These are phyloP conservation scores for Marasmius fiardii DNA, from an alignment of 1,284 basidiomycete species.

Conservation along the genomic window DNA sequence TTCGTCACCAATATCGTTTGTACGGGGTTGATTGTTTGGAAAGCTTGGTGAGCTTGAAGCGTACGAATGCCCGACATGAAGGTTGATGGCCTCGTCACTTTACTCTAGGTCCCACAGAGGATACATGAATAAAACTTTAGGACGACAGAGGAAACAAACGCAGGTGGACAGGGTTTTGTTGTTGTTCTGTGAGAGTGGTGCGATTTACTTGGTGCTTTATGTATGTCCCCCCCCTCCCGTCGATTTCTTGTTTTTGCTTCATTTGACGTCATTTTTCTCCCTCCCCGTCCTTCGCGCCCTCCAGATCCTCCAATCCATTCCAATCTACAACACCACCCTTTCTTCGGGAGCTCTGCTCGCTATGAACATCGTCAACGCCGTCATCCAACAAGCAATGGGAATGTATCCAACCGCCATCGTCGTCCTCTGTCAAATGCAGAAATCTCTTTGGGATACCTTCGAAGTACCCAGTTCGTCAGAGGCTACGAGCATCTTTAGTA, in stretches of 20 bases:
- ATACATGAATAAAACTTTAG: constrained; percentile 21
- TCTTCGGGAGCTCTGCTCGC: constrained; percentile 18
- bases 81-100: background rate
- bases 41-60: constrained; percentile 20
- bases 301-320: constrained; percentile 26
- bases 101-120: constrained; percentile 20
- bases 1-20: constrained; percentile 26
- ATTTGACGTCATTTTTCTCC: background rate
- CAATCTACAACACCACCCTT: constrained; percentile 22
- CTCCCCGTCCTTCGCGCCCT: background rate
- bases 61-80: background rate
- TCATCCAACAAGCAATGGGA: constrained; percentile 28
- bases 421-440: constrained; percentile 26
- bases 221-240: constrained; percentile 13
- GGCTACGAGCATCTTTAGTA: background rate
- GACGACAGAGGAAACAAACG: constrained; percentile 18
- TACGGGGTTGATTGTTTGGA: constrained; percentile 23
- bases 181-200: constrained; percentile 25
- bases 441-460: constrained; percentile 19
- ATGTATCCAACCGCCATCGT: constrained; percentile 28
- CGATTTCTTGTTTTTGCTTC: background rate
- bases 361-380: constrained; percentile 24
- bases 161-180: constrained; percentile 24
- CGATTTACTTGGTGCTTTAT: constrained; percentile 24
- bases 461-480: background rate